phyloP scores from a whole-genome alignment of 179 eudicot genomes.

The Carnegiea gigantea region DNA sequence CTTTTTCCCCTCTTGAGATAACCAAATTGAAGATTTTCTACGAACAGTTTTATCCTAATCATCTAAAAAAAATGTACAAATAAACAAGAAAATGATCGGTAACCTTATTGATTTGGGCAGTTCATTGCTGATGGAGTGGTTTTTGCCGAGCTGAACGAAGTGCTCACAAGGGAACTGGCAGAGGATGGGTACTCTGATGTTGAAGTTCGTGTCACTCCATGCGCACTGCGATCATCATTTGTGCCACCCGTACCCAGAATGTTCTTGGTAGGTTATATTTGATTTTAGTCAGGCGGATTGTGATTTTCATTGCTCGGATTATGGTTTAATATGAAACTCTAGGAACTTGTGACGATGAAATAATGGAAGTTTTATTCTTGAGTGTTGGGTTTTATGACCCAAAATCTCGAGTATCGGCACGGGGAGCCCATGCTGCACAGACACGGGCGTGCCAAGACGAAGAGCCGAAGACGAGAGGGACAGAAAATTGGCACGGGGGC shows the following conservation, averaged over 20 bases:
- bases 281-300: not conserved
- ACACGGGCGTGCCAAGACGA: no score
- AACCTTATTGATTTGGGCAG: constrained; percentile 16
- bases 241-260: constrained; percentile 58
- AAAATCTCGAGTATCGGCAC: no score
- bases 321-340: not conserved
- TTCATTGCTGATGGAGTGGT: constrained; percentile 57
- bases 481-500: no score
- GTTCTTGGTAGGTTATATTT: constrained; percentile 39
- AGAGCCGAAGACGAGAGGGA: no score
- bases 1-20: not conserved
- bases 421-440: no score
- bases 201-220: constrained; percentile 57
- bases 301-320: not conserved
- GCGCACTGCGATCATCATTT: constrained; percentile 57
- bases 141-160: constrained; percentile 52
- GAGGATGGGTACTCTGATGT: constrained; percentile 64
- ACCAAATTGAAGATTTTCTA: no score
- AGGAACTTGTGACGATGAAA: not conserved
- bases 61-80: no score
- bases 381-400: no score
- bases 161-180: constrained; percentile 48
- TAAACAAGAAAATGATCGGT: no score
- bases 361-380: not conserved
- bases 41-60: no score